phyloP scores from a whole-genome alignment of 768 basidiomycete genomes.

The Leucosporidium creatinivorum region DNA sequence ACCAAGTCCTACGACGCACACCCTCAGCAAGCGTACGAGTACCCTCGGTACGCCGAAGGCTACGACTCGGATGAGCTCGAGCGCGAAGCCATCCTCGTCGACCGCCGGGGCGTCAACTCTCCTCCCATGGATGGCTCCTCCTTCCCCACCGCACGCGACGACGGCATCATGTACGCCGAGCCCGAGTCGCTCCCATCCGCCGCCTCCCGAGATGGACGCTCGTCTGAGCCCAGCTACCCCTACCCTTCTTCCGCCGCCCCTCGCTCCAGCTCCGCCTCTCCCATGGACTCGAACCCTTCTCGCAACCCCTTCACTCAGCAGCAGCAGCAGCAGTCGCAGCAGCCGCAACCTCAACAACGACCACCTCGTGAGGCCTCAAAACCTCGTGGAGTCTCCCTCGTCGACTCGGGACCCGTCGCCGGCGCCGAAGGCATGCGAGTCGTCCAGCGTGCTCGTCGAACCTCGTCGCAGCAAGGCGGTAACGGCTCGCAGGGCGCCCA shows the following conservation, averaged over 20 bases:
- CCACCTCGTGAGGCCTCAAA: conserved; percentile 16
- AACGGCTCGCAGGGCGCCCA: not conserved
- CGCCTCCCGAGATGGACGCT: not conserved
- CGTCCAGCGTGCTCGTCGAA: conserved; percentile 15
- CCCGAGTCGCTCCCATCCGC: not conserved
- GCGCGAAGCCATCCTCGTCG: conserved; percentile 25
- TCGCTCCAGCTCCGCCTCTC: not conserved
- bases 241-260: not conserved
- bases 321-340: not conserved
- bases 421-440: conserved; percentile 37
- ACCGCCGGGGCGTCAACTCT: conserved; percentile 10
- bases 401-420: conserved; percentile 76
- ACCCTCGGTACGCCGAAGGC: conserved; percentile 17
- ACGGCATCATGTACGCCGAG: not conserved
- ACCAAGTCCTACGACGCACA: not conserved
- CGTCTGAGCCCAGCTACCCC: conserved; percentile 1
- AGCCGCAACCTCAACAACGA: conserved; percentile 4
- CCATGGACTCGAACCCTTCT: not conserved
- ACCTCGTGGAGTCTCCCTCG: conserved; percentile 63
- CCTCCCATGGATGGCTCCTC: not conserved
- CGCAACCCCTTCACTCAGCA: not conserved
- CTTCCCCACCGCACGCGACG: not conserved
- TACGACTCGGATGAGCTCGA: conserved; percentile 28
- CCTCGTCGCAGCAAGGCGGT: not conserved
- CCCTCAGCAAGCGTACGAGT: conserved; percentile 28